Evolutionary conservation across 805 yeast genomes (phyloP).

Genomic region (Kuraishia cidri): DNA sequence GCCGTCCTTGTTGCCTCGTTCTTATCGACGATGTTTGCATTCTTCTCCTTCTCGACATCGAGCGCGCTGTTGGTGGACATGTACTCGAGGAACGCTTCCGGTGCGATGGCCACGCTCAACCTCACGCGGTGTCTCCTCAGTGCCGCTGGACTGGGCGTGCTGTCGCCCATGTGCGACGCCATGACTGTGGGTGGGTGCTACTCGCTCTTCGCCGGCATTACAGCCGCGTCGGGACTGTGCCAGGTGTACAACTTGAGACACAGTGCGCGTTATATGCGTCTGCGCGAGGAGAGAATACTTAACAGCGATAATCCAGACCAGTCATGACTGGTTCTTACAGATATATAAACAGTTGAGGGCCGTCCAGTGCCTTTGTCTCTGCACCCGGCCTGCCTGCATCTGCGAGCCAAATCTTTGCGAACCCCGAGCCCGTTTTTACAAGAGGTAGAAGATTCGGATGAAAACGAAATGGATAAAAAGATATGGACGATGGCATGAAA

Average conservation of each 20-base stretch:
- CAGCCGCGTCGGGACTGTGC: not conserved
- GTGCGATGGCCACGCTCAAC: conserved; percentile 69
- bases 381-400: too few relatives aligned
- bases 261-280: not conserved
- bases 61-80: conserved; percentile 71
- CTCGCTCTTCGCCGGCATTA: conserved; percentile 54
- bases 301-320: too few relatives aligned
- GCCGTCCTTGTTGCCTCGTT: conserved; percentile 52
- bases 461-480: too few relatives aligned
- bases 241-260: not conserved
- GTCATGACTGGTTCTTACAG: too few relatives aligned
- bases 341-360: too few relatives aligned
- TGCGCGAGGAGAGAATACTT: too few relatives aligned
- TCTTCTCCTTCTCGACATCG: conserved; percentile 49
- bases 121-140: conserved; percentile 64
- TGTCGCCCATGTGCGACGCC: conserved; percentile 45
- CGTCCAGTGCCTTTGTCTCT: too few relatives aligned
- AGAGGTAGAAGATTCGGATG: too few relatives aligned
- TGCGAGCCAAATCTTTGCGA: too few relatives aligned
- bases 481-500: too few relatives aligned
- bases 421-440: too few relatives aligned
- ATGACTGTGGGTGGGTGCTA: conserved; percentile 73
- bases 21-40: too few relatives aligned
- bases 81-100: conserved; percentile 60
- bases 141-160: conserved; percentile 62